Conservation (phyloP, 495 filamentous ascomycete species). For the Penicillium pancosmium region DNA sequence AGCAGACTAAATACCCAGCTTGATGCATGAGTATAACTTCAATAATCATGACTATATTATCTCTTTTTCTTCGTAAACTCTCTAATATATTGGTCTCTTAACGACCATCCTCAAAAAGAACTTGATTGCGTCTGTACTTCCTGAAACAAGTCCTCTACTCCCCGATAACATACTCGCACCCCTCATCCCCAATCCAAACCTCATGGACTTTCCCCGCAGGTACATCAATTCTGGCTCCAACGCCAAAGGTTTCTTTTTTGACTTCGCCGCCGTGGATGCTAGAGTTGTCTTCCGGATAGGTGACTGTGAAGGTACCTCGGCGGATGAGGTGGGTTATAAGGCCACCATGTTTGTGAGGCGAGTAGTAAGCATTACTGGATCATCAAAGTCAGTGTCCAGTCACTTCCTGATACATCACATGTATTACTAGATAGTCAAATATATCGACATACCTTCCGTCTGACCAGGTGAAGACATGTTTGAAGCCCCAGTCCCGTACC, state of each 20-base stretch:
- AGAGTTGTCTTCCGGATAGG: slow-evolving; percentile 67
- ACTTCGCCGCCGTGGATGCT: slow-evolving; percentile 36
- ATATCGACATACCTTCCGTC: slow-evolving; percentile 64
- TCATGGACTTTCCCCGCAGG: slow-evolving; percentile 72
- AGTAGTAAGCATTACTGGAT: slow-evolving; percentile 71
- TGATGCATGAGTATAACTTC: slow-evolving; percentile 1
- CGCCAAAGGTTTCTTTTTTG: slow-evolving; percentile 67
- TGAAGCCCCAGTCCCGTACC: slow-evolving; percentile 77
- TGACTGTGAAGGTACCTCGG: slow-evolving; percentile 68
- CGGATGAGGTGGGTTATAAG: slow-evolving; percentile 80
- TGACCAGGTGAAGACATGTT: slow-evolving; percentile 77
- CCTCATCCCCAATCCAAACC: slow-evolving; percentile 78
- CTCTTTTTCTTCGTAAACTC: no score
- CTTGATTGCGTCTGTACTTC: not conserved
- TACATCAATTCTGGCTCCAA: slow-evolving; percentile 75
- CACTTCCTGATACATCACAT: not conserved
- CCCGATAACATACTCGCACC: slow-evolving; percentile 86
- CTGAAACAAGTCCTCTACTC: slow-evolving; percentile 46
- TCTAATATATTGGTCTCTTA: no score
- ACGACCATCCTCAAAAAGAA: no score
- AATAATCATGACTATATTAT: not conserved
- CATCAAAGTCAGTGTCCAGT: not conserved
- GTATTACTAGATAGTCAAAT: not conserved
- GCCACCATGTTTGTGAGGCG: slow-evolving; percentile 69
- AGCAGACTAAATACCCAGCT: not conserved